Conservation (phyloP, 176 grass and related monocot genomes). For the Stipa capillata region DNA sequence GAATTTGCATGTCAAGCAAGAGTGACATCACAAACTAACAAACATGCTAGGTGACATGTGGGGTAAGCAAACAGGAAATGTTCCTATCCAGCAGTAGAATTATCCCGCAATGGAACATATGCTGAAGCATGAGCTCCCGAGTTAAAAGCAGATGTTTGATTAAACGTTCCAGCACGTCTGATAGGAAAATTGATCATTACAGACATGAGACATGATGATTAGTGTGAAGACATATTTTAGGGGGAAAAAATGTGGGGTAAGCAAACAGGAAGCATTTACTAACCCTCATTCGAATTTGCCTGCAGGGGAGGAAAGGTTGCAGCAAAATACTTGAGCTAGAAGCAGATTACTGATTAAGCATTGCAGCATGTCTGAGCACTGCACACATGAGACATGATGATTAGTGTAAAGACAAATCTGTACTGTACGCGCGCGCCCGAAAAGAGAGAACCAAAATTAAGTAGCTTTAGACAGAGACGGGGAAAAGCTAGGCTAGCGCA, state of each 20-base stretch:
- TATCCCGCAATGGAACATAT: neutral
- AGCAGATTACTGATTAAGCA: neutral
- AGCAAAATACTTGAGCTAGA: neutral
- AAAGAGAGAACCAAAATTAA: too few species aligned
- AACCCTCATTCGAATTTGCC: neutral
- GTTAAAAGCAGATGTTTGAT: neutral
- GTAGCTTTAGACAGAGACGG: too few species aligned
- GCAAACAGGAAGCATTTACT: neutral
- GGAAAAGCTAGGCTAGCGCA: too few species aligned
- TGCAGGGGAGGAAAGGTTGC: neutral
- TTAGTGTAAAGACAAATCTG: neutral
- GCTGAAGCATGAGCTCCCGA: neutral
- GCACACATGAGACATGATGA: neutral
- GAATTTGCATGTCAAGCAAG: neutral
- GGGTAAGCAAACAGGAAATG: neutral
- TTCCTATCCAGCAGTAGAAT: slow-evolving; percentile 1
- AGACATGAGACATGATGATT: neutral
- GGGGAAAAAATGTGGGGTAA: neutral
- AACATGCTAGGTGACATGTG: neutral
- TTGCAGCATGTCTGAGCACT: neutral
- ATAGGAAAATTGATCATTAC: neutral
- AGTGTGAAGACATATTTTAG: neutral
- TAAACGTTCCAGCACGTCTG: neutral
- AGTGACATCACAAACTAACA: neutral
- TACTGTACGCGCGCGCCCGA: too few species aligned